Evolutionary conservation across 768 basidiomycete genomes (phyloP).

Genomic region (Crucibulum laeve): DNA sequence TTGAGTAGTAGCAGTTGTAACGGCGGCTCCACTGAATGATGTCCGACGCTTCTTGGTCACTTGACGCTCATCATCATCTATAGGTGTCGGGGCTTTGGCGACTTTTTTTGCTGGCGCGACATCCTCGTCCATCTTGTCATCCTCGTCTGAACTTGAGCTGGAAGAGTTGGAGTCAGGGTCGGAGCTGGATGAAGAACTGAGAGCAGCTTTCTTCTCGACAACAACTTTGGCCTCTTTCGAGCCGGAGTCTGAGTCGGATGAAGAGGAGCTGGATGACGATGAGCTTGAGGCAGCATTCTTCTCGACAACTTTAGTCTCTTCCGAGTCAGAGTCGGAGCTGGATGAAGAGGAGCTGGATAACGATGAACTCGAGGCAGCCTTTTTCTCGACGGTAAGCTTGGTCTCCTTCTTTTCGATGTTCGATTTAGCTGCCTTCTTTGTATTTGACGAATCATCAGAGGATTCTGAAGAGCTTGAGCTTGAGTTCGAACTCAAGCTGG

Average conservation of each 20-base stretch:
- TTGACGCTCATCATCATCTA: constrained; percentile 20
- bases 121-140: constrained; percentile 4
- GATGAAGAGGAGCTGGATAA: too few relatives aligned
- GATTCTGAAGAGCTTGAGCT: constrained; percentile 16
- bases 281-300: too few relatives aligned
- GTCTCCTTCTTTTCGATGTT: too few relatives aligned
- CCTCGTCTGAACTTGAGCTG: background rate
- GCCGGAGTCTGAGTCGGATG: constrained; percentile 17
- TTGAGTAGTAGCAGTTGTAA: constrained; percentile 33
- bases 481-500: constrained; percentile 16
- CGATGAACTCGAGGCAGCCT: too few relatives aligned
- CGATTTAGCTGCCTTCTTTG: too few relatives aligned
- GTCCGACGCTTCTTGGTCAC: constrained; percentile 61
- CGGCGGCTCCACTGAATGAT: constrained; percentile 43
- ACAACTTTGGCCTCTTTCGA: constrained; percentile 12
- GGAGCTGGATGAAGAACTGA: constrained; percentile 9
- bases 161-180: constrained; percentile 17
- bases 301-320: too few relatives aligned
- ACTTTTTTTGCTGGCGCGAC: constrained; percentile 6
- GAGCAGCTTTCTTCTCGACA: constrained; percentile 4
- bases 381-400: too few relatives aligned
- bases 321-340: too few relatives aligned
- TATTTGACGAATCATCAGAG: too few relatives aligned
- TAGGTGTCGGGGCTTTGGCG: background rate
- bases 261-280: too few relatives aligned